These are phyloP conservation scores for Diaporthe caulivora DNA, from an alignment of 2,329 filamentous ascomycete genomes.

Conservation along the genomic window DNA sequence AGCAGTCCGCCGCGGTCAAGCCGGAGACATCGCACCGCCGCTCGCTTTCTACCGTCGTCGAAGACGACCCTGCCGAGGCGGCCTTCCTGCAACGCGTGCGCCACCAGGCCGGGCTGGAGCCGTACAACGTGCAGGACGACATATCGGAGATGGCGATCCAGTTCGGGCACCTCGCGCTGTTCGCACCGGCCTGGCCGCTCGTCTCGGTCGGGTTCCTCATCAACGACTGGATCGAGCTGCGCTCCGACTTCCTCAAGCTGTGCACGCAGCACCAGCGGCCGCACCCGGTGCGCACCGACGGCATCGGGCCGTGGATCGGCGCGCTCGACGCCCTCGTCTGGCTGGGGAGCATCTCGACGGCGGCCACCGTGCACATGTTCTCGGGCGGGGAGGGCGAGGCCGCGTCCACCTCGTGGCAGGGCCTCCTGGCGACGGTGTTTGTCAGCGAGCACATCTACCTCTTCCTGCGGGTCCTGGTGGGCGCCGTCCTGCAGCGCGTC, in stretches of 20 bases:
- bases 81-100: conserved; percentile 71
- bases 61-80: conserved; percentile 72
- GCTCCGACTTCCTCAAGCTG: conserved; percentile 83
- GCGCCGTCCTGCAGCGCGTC: conserved; percentile 50
- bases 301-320: conserved; percentile 80
- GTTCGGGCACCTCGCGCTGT: conserved; percentile 80
- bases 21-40: conserved; percentile 44
- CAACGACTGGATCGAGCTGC: conserved; percentile 84
- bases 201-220: conserved; percentile 79
- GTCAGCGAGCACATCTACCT: conserved; percentile 81
- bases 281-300: conserved; percentile 75
- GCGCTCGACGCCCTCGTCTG: conserved; percentile 77
- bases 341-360: conserved; percentile 79
- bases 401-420: conserved; percentile 65
- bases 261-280: conserved; percentile 80
- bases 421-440: conserved; percentile 77
- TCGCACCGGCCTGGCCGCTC: conserved; percentile 81
- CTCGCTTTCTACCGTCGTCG: conserved; percentile 53
- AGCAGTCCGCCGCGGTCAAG: not conserved
- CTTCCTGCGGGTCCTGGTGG: conserved; percentile 61
- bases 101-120: conserved; percentile 74
- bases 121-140: conserved; percentile 80
- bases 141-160: conserved; percentile 80
- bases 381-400: conserved; percentile 56
- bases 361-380: conserved; percentile 81